A percentile compares a stretch with the other conserved stretches of the same genome.
Evolutionary conservation across 148 eudicot genomes (phyloP).

Genomic region (Nepenthes mirabilis): DNA sequence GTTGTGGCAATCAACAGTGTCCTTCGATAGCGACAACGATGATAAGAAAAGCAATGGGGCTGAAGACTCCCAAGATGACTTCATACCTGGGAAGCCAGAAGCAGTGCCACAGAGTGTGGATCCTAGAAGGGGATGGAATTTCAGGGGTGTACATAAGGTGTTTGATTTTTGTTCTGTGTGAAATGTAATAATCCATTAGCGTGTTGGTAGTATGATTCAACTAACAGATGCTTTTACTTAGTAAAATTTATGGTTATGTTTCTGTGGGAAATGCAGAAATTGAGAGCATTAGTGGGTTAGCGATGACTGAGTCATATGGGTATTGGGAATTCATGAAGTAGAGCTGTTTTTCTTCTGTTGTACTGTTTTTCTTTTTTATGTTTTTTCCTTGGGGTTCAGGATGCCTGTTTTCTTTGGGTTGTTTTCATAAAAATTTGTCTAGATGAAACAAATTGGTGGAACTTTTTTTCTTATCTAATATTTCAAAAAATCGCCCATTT

Average conservation of each 20-base stretch:
- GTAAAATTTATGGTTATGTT: too few species aligned
- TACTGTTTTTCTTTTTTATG: background rate
- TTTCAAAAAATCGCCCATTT: too few species aligned
- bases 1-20: constrained; percentile 37
- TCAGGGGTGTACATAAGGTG: constrained; percentile 96
- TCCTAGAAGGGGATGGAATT: constrained; percentile 75
- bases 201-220: too few species aligned
- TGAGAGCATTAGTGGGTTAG: background rate
- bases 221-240: too few species aligned
- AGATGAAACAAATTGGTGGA: too few species aligned
- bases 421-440: too few species aligned
- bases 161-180: background rate
- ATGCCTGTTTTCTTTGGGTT: too few species aligned
- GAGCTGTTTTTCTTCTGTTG: background rate
- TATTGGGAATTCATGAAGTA: background rate
- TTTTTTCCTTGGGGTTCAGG: too few species aligned
- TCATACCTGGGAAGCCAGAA: constrained; percentile 37
- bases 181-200: too few species aligned
- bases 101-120: constrained; percentile 57
- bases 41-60: constrained; percentile 12
- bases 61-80: constrained; percentile 25
- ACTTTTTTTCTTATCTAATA: too few species aligned
- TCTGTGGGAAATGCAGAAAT: too few species aligned
- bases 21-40: constrained; percentile 26
- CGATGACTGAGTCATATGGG: too few species aligned